Percentiles rank a stretch among this genome's conserved stretches.
Conservation (phyloP, 2,329 filamentous ascomycete species). For the Aspergillus ibericus region DNA sequence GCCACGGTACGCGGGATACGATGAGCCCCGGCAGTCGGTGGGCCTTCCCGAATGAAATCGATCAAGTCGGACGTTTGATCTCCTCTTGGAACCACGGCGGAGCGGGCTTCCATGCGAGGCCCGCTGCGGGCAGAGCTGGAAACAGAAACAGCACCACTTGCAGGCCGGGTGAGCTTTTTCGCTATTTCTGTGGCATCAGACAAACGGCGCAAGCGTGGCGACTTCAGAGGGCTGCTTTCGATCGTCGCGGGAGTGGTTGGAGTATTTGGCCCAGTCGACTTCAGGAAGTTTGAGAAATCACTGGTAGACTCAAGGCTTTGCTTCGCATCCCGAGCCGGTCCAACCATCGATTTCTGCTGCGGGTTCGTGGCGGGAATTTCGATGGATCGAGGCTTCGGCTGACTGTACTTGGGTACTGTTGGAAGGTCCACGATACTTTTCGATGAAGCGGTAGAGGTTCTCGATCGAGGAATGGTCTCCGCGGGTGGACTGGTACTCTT, state of each 20-base stretch:
- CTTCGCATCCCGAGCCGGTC: conserved; percentile 69
- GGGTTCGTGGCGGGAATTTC: conserved; percentile 14
- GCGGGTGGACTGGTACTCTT: conserved; percentile 35
- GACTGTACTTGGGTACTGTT: conserved; percentile 22
- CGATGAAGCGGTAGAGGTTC: conserved; percentile 25
- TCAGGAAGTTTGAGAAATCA: conserved; percentile 87
- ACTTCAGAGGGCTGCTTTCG: conserved; percentile 13
- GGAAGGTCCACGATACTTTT: conserved; percentile 17
- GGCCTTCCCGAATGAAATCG: conserved; percentile 90
- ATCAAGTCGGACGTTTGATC: conserved; percentile 83
- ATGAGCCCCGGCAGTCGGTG: conserved; percentile 63
- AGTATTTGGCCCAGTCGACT: conserved; percentile 70
- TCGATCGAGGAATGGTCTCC: conserved; percentile 21
- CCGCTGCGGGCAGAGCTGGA: conserved; percentile 23
- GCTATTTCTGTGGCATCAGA: conserved; percentile 21
- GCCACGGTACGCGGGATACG: conserved; percentile 81
- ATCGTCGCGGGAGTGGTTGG: conserved; percentile 15
- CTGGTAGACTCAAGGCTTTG: conserved; percentile 68
- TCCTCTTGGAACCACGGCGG: conserved; percentile 62
- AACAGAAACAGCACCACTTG: conserved; percentile 7
- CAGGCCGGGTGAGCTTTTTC: conserved; percentile 17
- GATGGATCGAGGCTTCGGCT: conserved; percentile 28
- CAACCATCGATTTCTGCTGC: conserved; percentile 26
- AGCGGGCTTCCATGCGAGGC: conserved; percentile 67
- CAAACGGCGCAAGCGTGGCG: conserved; percentile 11